Evolutionary conservation across 768 basidiomycete species (phyloP).

Genomic region (Sistotremastrum niveocremeum): DNA sequence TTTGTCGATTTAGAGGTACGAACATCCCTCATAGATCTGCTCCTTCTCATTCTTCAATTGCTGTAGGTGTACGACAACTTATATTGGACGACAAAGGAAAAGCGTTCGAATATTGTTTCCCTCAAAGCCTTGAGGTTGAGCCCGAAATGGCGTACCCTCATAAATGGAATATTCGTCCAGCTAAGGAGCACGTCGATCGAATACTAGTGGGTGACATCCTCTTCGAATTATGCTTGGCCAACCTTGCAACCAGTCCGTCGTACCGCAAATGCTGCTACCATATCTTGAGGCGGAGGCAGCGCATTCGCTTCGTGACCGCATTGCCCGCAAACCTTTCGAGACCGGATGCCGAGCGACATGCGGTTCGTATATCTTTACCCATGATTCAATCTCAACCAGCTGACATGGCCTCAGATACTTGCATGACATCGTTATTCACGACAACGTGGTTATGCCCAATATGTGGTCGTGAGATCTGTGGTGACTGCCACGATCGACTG

Average conservation of each 20-base stretch:
- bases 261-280: slow-evolving; percentile 55
- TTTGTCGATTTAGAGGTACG: too few species aligned
- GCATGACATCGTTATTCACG: slow-evolving; percentile 87
- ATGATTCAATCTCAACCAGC: not conserved
- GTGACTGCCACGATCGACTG: slow-evolving; percentile 67
- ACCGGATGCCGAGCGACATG: slow-evolving; percentile 77
- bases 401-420: slow-evolving; percentile 53
- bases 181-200: not conserved
- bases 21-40: too few species aligned
- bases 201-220: not conserved
- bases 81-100: too few species aligned
- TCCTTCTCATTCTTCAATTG: too few species aligned
- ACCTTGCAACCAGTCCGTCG: slow-evolving; percentile 33
- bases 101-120: too few species aligned
- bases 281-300: slow-evolving; percentile 49
- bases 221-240: not conserved
- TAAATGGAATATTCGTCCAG: too few species aligned
- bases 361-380: slow-evolving; percentile 32
- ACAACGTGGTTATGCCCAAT: slow-evolving; percentile 83
- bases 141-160: too few species aligned
- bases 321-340: slow-evolving; percentile 64
- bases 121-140: too few species aligned
- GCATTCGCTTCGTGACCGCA: slow-evolving; percentile 40
- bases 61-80: too few species aligned
- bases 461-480: slow-evolving; percentile 84